Evolutionary conservation across 2,329 filamentous ascomycete species (phyloP).

Genomic region (Colletotrichum sp.): DNA sequence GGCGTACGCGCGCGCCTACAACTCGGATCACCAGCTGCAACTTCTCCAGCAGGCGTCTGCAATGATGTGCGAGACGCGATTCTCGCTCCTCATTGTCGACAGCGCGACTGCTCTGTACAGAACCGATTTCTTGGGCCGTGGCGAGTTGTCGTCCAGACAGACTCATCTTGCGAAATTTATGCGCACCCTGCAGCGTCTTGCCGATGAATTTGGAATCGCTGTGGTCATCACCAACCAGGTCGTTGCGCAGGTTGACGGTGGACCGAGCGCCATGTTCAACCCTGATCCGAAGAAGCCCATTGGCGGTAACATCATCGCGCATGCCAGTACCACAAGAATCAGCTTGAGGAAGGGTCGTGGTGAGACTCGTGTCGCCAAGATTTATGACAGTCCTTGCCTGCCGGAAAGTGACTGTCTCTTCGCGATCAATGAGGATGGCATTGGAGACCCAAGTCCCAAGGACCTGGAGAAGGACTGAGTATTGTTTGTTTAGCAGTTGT

Average conservation of each 20-base stretch:
- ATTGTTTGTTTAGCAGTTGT: neutral
- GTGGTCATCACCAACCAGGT: slow-evolving; percentile 99
- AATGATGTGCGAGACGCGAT: slow-evolving; percentile 99
- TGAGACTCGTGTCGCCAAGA: slow-evolving; percentile 97
- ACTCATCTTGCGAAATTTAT: slow-evolving; percentile 89
- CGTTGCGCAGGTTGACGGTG: slow-evolving; percentile 96
- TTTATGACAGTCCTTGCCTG: slow-evolving; percentile 96
- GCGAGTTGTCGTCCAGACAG: slow-evolving; percentile 93
- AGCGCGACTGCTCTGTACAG: slow-evolving; percentile 95
- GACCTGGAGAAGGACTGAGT: slow-evolving; percentile 82
- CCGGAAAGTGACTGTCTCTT: slow-evolving; percentile 97
- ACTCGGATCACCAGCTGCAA: slow-evolving; percentile 96
- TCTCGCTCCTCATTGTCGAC: slow-evolving; percentile 94
- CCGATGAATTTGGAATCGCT: slow-evolving; percentile 89
- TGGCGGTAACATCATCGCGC: slow-evolving; percentile 97
- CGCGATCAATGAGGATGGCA: slow-evolving; percentile 96
- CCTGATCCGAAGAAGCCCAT: slow-evolving; percentile 99
- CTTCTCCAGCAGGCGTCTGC: slow-evolving; percentile 92
- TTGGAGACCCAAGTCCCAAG: slow-evolving; percentile 94
- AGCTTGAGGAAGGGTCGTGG: slow-evolving; percentile 94
- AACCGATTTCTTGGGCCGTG: slow-evolving; percentile 96
- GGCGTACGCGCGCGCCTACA: slow-evolving; percentile 96
- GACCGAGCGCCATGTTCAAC: slow-evolving; percentile 97
- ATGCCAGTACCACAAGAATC: slow-evolving; percentile 92
- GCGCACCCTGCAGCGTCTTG: slow-evolving; percentile 79